phyloP scores from a whole-genome alignment of 768 basidiomycete genomes.

The Russula lepida region DNA sequence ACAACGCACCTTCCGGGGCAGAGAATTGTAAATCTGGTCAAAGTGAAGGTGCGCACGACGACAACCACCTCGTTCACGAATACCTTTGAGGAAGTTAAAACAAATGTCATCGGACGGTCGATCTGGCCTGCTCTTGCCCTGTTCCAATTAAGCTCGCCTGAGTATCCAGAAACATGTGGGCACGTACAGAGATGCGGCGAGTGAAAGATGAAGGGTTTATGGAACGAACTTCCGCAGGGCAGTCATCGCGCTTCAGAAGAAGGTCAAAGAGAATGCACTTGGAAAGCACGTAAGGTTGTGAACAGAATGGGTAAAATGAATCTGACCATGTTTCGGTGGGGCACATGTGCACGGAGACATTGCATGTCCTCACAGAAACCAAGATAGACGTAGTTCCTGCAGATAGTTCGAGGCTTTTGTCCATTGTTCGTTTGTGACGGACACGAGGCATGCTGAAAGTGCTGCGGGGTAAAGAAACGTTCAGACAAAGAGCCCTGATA shows the following conservation, averaged over 20 bases:
- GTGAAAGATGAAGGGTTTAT: neutral
- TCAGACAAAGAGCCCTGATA: neutral
- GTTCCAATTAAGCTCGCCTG: neutral
- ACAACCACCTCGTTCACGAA: neutral
- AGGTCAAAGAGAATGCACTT: neutral
- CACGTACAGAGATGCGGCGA: neutral
- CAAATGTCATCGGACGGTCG: neutral
- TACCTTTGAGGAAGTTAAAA: neutral
- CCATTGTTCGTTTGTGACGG: too few relatives aligned
- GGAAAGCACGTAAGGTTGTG: neutral
- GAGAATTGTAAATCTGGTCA: neutral
- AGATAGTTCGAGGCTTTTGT: neutral
- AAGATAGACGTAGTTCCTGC: neutral
- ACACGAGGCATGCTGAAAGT: neutral
- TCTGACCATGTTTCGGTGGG: neutral
- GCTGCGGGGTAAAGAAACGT: neutral
- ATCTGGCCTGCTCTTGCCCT: neutral
- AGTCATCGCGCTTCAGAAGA: neutral
- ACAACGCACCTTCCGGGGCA: neutral
- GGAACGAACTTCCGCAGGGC: neutral
- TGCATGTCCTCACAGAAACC: neutral
- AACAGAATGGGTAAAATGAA: neutral
- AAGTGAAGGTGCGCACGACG: neutral
- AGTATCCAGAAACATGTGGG: neutral
- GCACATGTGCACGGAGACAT: conserved; percentile 3